Evolutionary conservation across 176 grass and related monocot species (phyloP).

Genomic region (Oryza australiensis): DNA sequence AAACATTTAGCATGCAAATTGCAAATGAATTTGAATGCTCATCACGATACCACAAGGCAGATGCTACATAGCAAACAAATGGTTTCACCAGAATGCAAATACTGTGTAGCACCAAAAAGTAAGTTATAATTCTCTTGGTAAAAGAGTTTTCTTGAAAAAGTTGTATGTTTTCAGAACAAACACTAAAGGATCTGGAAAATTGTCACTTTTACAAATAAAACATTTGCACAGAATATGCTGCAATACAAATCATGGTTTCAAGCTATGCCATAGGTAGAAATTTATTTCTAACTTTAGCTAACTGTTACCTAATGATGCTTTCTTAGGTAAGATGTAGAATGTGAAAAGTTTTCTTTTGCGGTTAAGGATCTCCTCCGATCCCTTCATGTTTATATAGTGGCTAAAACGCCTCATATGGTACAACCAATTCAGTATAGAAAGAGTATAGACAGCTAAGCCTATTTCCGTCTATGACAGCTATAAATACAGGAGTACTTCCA

Average conservation of each 20-base stretch:
- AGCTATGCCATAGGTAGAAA: background rate
- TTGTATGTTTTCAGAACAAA: background rate
- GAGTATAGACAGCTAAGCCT: no score
- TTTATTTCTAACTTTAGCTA: background rate
- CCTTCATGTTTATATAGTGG: no score
- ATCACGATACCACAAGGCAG: background rate
- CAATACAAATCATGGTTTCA: background rate
- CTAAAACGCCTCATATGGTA: no score
- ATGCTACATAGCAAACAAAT: background rate
- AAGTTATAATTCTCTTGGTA: background rate
- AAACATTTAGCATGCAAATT: background rate
- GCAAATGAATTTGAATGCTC: background rate
- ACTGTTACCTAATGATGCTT: background rate
- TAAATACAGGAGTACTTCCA: no score
- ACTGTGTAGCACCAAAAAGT: background rate
- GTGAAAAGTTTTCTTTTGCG: no score
- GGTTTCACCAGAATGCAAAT: background rate
- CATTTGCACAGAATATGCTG: background rate
- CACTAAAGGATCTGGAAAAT: background rate
- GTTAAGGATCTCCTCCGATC: no score
- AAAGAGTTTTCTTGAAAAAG: background rate
- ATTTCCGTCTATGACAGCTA: no score
- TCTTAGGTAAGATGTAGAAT: background rate
- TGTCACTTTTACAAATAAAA: conserved; percentile 5
- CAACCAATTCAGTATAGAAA: no score